Percentiles rank a stretch among this genome's conserved stretches.
phyloP scores from a whole-genome alignment of 306 rosid genomes.

The Dryas alaskensis region DNA sequence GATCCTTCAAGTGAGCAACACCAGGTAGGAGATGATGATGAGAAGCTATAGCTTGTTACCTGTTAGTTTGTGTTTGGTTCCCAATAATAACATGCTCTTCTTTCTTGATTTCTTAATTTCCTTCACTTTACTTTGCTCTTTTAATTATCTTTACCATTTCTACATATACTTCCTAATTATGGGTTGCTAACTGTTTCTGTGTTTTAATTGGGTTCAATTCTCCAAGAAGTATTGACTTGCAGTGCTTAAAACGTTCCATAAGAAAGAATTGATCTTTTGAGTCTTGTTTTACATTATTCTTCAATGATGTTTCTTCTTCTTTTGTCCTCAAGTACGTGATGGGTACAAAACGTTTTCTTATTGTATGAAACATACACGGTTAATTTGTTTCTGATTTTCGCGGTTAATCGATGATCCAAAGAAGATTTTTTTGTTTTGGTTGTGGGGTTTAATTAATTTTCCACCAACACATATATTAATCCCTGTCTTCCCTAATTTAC shows the following conservation, averaged over 20 bases:
- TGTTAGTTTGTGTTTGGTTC: not conserved
- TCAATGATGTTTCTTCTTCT: not conserved
- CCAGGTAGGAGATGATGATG: constrained; percentile 47
- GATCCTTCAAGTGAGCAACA: constrained; percentile 76
- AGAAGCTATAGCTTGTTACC: not conserved
- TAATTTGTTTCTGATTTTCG: not conserved
- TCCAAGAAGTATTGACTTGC: not conserved
- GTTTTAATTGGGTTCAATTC: constrained; percentile 8
- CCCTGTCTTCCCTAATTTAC: not conserved
- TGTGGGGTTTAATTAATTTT: too few relatives aligned
- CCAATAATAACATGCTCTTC: not conserved
- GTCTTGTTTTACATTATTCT: not conserved
- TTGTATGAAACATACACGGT: not conserved
- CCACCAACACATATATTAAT: not conserved
- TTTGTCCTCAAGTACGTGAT: not conserved
- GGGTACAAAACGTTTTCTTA: not conserved
- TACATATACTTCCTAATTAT: not conserved
- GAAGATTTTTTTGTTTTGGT: not conserved
- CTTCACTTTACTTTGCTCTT: not conserved
- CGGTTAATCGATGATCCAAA: not conserved
- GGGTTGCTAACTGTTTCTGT: not conserved
- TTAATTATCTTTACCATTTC: not conserved
- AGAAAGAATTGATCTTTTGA: not conserved
- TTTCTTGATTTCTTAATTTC: not conserved
- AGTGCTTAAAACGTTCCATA: not conserved